Evolutionary conservation across 495 filamentous ascomycete genomes (phyloP).

Genomic region (Podospora pseudopauciseta): DNA sequence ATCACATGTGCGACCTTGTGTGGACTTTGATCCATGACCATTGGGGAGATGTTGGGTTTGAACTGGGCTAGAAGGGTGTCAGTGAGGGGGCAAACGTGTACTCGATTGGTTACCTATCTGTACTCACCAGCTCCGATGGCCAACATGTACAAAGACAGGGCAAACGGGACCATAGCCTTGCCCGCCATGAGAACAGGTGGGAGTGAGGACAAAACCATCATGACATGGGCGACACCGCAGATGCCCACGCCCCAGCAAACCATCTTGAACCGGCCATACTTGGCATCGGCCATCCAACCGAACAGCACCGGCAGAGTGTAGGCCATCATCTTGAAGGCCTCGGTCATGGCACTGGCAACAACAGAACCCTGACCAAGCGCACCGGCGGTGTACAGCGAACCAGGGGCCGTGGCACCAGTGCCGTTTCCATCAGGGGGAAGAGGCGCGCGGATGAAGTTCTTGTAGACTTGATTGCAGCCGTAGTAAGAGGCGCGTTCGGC

Average conservation of each 20-base stretch:
- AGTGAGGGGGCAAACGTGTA: not conserved
- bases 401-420: slow-evolving; percentile 53
- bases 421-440: slow-evolving; percentile 59
- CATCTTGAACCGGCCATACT: slow-evolving; percentile 57
- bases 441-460: slow-evolving; percentile 57
- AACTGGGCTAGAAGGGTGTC: slow-evolving; percentile 43
- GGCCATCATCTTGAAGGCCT: slow-evolving; percentile 58
- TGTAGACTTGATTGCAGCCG: slow-evolving; percentile 53
- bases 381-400: slow-evolving; percentile 53
- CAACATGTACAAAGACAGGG: slow-evolving; percentile 56
- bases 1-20: slow-evolving; percentile 44
- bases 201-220: slow-evolving; percentile 58
- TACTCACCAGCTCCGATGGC: slow-evolving; percentile 60
- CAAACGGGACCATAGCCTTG: slow-evolving; percentile 53
- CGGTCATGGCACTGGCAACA: slow-evolving; percentile 54
- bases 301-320: slow-evolving; percentile 60
- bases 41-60: slow-evolving; percentile 65
- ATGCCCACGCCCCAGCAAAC: slow-evolving; percentile 60
- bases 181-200: slow-evolving; percentile 55
- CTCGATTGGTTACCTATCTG: slow-evolving; percentile 24
- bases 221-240: slow-evolving; percentile 62
- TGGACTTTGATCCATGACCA: slow-evolving; percentile 56
- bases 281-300: slow-evolving; percentile 54
- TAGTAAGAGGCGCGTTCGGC: slow-evolving; percentile 60
- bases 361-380: slow-evolving; percentile 59